Base-by-base conservation (phyloP, 257 asterid genomes). In the Penstemon eatonii region DNA sequence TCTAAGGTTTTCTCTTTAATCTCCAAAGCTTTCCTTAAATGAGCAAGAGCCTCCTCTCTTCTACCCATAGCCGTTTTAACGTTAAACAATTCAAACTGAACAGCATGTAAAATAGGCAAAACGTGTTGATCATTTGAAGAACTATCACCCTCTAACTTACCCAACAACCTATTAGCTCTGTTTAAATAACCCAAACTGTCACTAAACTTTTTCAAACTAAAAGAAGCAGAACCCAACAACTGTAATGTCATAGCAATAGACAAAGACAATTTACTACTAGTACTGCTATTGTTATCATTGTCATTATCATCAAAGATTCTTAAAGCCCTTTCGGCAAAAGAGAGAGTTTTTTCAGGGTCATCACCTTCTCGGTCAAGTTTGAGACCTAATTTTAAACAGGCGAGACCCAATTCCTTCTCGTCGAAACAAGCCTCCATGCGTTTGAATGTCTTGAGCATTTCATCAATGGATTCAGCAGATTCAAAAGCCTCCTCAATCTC, bases 221-320 rank as follows among this genome's bases (percentile, higher is more conserved):
- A 86, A 74, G 82, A 81, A 66, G 83, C 77, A 75, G 97, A 88
- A 70, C 97, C 98, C 83, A 93, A 68, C 72, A 88, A 71, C 80
- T 93, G 98, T 65, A 93, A 82, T 68, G 89, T 80, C 97, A 90
- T 90, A 1, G 97, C 97, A 74, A 88, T 76, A 19, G 96, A 96
- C 73, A 93, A 77, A 65, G 93, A 74, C 44, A 79, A 67, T 56
- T 70, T 83, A 77, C 67, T 50, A 61, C 68, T 37, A 25, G 57
- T 47, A 67, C 46, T 73, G 50, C 40, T 19, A 59, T n/a, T 41
- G 42, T 13, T 59, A 75, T 84, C 86, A 60, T 73, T 78, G 54
- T 65, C 87, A 25, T 73, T 78, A 56, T 65, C 87, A 25, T 90
- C 95, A 50, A 93, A 74, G 10, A 82, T 76, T 63, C 75, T 74